Evolutionary conservation across 306 rosid species (phyloP), one percentile per base, ranked within the genome.

Genomic region (Cucumis hystrix): DNA sequence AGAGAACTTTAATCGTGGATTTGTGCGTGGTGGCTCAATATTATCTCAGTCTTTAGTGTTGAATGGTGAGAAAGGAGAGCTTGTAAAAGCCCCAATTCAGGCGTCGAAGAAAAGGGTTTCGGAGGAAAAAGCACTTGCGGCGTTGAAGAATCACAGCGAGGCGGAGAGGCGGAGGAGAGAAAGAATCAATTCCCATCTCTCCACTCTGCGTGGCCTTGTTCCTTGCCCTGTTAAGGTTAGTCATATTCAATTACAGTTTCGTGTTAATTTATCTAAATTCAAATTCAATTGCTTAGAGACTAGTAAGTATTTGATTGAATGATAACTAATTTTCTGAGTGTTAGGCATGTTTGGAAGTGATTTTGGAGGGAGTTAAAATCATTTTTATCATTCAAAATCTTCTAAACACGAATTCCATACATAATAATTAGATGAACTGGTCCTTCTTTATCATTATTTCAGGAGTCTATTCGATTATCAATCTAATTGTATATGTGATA

Each of bases 111-210:
- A 85, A 78, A 91, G 84, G 78, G 79, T 18, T 30, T 78, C 86
- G 21, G 92, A 91, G 81, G 89, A 79, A 1, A 93, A 91, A 86
- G 93, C 88, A 55, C 58, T 87, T 28, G 92, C 86, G 21, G 91
- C 98, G 77, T 79, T 91, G 91, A 91, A 89, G 87, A 93, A 78
- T 21, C 98, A 93, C 77, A 88, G 97, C 77, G 93, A 89, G 74
- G 98, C 98, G 9, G 97, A 93, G 88, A 87, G 88, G 86, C 87
- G 97, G 84, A 84, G 98, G 75, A 86, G 98, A 78, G 96, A 91
- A 88, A 88, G 97, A 84, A 93, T 93, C 45, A 93, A 93, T 83
- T 86, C 89, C 15, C 98, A 91, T 88, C 91, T 93, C 74, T 75
- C 84, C 20, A 89, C 95, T 10, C 87, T 93, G 47, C 98, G 98